Evolutionary conservation across 306 rosid species (phyloP), one percentile per base, ranked within the genome.

Genomic region (Abrus pulchellus): DNA sequence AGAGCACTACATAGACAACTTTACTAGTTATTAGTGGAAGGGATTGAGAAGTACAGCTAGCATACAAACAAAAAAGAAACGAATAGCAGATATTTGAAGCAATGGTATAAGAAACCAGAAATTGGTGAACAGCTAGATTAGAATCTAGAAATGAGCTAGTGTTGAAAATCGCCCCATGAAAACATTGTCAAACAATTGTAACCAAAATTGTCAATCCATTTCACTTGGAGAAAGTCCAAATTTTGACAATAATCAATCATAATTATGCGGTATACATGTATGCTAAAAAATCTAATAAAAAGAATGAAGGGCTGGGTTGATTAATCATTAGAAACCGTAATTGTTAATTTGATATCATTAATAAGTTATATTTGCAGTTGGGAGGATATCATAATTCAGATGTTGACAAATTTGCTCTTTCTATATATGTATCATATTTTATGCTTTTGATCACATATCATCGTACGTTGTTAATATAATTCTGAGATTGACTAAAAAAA

Each of bases 11-110:
- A 57, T 53, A 3, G 65, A 77, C 71, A 77, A 79, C 71, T 74
- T 84, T 79, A 74, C 61, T 74, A 74, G 78, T 79, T 84, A 63
- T 60, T 60, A 73, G 56, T 74, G 36, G 87, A 54, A 79, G 65
- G 55, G 57, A 74, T 79, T 75, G 40, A 68, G 65, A 36, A 63
- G 41, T 44, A 80, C 82, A 79, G 84, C 87, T 84, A 41, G 84
- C 87, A 68, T 60, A 80, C 84, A 79, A 60, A 3, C 52, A 73
- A 56, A 49, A 38, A 65, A 72, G 68, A 77, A 33, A 71, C 1
- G 5, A 70, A 41, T 10, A 32, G 61, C n/a, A 20, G 12, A 77
- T 50, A 77, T 64, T 55, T 56, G 49, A 43, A 55, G 49, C 82
- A 55, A 75, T 47, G 13, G 64, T 43, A 77, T 33, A 77, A 82